Evolutionary conservation across 352 stramenopile species (phyloP), one percentile per base, ranked within the genome.

Genomic region (Globisporangium barbulae): DNA sequence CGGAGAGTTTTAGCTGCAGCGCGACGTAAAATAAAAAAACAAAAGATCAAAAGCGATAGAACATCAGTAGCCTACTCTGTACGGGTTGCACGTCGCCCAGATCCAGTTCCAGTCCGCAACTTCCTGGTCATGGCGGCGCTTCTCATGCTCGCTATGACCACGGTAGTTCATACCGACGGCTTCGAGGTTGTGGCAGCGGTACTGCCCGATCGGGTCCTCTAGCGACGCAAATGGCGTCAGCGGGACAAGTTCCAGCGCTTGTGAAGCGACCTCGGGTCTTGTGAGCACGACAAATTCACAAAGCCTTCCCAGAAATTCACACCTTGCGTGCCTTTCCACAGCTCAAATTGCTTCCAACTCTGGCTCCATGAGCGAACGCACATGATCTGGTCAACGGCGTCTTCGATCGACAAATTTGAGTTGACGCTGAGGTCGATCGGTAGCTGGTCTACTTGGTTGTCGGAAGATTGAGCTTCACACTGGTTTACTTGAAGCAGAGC

Each of bases 171-270:
- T n/a, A n/a, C n/a, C n/a, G n/a, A n/a, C n/a, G n/a, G n/a, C n/a
- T n/a, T n/a, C n/a, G n/a, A n/a, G n/a, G n/a, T n/a, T n/a, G 84
- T 81, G 41, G 45, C 81, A 91, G 9, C 75, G 79, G 55, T 90
- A 91, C 50, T 93, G 86, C 81, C 86, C 91, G 10, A 68, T 48
- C 0, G 86, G 82, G 57, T 93, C 76, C 60, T 95, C 84, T 0
- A 95, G 70, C 35, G 78, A 82, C 45, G 75, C 62, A 57, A 93
- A 91, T 5, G 84, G 79, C 7, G 74, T 85, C 28, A 71, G 71
- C 2, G 64, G 67, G 50, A 91, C 48, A 0, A 95, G 64, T 9
- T 75, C 64, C 3, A 95, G 74, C 8, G 84, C 82, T 19, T 64
- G 65, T 17, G 73, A 68, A 19, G 76, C 67, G 1, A 87, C 78